Percentiles rank a stretch among this genome's conserved stretches.
Conservation (phyloP, 2,329 filamentous ascomycete species). For the Aspergillus carbonarius region DNA sequence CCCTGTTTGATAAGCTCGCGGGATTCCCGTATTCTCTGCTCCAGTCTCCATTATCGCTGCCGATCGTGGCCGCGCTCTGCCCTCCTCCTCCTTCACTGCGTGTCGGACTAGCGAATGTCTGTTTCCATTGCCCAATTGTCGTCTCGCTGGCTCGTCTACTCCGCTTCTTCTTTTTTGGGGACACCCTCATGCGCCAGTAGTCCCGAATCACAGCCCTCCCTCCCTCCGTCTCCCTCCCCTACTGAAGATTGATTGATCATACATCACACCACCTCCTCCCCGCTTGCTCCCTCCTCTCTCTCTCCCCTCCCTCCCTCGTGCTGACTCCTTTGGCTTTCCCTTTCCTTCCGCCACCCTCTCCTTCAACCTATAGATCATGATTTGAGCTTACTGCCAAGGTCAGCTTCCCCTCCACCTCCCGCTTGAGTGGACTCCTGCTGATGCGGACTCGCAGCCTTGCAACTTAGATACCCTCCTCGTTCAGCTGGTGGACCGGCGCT, state of each 20-base stretch:
- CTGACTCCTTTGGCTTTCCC: neutral
- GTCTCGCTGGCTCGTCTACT: neutral
- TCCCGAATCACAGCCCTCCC: neutral
- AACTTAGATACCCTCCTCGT: neutral
- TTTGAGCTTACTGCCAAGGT: slow-evolving; percentile 3
- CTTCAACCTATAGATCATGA: neutral
- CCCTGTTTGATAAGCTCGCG: slow-evolving; percentile 6
- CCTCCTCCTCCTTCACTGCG: neutral
- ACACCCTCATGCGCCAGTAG: neutral
- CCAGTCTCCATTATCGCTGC: neutral
- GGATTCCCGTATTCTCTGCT: slow-evolving; percentile 8
- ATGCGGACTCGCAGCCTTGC: neutral
- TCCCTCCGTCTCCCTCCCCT: neutral
- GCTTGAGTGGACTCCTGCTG: neutral
- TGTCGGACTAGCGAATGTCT: neutral
- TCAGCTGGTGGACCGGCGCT: neutral
- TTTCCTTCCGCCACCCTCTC: neutral
- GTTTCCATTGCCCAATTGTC: neutral
- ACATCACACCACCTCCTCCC: neutral
- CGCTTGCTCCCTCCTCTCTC: neutral
- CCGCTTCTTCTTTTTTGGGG: neutral
- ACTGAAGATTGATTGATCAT: no score
- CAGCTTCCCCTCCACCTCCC: neutral
- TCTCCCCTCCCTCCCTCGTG: neutral
- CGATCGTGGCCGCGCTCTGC: neutral